Conservation (phyloP, 225 moss, liverwort and hornwort genomes). For the Pseudoscleropodium purum region DNA sequence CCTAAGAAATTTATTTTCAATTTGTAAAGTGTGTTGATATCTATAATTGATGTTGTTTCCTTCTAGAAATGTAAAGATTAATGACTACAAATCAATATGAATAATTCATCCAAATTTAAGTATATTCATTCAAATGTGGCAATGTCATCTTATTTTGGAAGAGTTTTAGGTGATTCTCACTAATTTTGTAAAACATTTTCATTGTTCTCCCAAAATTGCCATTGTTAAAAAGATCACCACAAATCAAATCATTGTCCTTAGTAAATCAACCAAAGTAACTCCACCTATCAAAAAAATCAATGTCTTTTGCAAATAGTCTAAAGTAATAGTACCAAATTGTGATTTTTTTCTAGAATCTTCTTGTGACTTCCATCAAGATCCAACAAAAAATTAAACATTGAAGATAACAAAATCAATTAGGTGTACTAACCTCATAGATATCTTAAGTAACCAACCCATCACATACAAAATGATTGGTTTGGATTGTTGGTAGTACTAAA, state of each 20-base stretch:
- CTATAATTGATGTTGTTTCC: too few relatives aligned
- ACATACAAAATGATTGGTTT: neutral
- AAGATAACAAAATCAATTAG: neutral
- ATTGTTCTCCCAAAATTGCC: neutral
- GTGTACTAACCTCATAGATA: neutral
- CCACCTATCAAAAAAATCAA: accelerated
- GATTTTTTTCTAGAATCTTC: neutral
- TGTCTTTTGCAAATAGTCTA: neutral
- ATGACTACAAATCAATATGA: neutral
- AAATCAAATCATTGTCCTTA: neutral
- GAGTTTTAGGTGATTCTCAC: neutral
- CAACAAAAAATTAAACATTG: neutral
- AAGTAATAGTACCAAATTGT: neutral
- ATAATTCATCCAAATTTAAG: neutral
- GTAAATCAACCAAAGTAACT: neutral
- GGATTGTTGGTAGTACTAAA: neutral
- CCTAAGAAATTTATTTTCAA: neutral
- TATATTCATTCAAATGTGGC: neutral
- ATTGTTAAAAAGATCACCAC: neutral
- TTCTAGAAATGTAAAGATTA: neutral
- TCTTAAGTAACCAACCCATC: accelerated
- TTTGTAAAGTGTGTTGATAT: neutral
- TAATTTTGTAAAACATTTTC: neutral
- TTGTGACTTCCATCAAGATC: neutral
- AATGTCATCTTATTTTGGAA: neutral